Evolutionary conservation across 2,329 filamentous ascomycete genomes (phyloP).

Genomic region (Hymenoscyphus fraxineus): DNA sequence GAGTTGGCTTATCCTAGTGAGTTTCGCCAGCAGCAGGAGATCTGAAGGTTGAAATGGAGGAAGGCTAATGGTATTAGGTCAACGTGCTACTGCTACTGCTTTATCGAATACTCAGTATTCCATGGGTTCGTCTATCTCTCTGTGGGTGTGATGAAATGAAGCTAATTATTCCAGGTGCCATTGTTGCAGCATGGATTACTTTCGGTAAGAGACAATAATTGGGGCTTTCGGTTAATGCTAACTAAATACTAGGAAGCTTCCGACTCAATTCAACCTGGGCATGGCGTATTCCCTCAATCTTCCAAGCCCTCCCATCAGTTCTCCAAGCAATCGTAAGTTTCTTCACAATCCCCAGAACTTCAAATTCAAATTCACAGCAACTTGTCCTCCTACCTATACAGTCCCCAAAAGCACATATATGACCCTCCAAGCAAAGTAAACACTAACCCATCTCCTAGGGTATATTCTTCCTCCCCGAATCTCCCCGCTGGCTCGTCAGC

Average conservation of each 20-base stretch:
- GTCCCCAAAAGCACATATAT: background rate
- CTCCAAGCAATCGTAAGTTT: slow-evolving; percentile 9
- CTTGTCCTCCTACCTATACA: background rate
- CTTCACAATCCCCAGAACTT: background rate
- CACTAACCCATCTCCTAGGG: background rate
- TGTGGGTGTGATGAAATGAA: background rate
- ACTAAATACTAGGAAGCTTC: slow-evolving; percentile 6
- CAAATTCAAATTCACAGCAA: background rate
- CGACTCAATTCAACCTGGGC: slow-evolving; percentile 26
- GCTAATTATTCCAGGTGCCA: slow-evolving; percentile 19
- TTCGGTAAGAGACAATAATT: slow-evolving; percentile 13
- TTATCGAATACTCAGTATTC: slow-evolving; percentile 37
- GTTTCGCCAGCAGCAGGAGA: too few relatives aligned
- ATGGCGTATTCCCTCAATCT: slow-evolving; percentile 41
- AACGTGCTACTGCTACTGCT: slow-evolving; percentile 36
- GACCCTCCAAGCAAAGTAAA: background rate
- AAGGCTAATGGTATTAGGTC: slow-evolving; percentile 7
- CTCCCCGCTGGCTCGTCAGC: slow-evolving; percentile 37
- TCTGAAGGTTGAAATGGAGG: too few relatives aligned
- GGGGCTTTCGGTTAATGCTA: background rate
- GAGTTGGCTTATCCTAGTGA: slow-evolving; percentile 22
- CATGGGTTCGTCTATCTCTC: slow-evolving; percentile 22
- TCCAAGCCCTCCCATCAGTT: slow-evolving; percentile 17
- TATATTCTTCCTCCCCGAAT: slow-evolving; percentile 36
- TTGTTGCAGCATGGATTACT: slow-evolving; percentile 24